phyloP scores from a whole-genome alignment of 345 rosid species.

The Fremontodendron californicum region DNA sequence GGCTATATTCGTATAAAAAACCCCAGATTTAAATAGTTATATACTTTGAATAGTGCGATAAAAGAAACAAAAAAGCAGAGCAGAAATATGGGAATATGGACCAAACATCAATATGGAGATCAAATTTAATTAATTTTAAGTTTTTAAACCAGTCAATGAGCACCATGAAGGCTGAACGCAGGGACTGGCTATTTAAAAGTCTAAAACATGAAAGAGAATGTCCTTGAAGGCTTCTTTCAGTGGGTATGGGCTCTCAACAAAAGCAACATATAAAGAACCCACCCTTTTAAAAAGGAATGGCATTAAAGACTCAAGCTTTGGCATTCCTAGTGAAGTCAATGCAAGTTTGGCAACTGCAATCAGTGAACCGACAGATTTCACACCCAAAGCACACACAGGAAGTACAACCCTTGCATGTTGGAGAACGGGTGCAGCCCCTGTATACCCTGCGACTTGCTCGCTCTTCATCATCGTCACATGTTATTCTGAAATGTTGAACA shows the following conservation, averaged over 20 bases:
- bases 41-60: no score
- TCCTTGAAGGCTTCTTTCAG: neutral
- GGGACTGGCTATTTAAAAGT: neutral
- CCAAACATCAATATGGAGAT: neutral
- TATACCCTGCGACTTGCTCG: constrained; percentile 83
- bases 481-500: constrained; percentile 41
- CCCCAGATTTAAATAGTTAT: neutral
- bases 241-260: neutral
- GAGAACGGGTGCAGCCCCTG: constrained; percentile 76
- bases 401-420: constrained; percentile 92
- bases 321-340: constrained; percentile 73
- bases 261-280: neutral
- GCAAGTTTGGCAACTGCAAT: constrained; percentile 97
- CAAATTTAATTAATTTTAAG: constrained; percentile 8
- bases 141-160: neutral
- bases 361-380: constrained; percentile 75
- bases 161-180: neutral
- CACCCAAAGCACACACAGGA: constrained; percentile 98
- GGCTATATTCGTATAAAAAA: no score
- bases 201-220: neutral
- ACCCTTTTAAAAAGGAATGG: neutral
- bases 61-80: neutral
- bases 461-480: constrained; percentile 65
- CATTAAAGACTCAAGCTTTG: constrained; percentile 30
- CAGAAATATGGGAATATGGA: neutral